Base-by-base conservation (phyloP, 2,329 filamentous ascomycete species). In the Whalleya microplaca region DNA sequence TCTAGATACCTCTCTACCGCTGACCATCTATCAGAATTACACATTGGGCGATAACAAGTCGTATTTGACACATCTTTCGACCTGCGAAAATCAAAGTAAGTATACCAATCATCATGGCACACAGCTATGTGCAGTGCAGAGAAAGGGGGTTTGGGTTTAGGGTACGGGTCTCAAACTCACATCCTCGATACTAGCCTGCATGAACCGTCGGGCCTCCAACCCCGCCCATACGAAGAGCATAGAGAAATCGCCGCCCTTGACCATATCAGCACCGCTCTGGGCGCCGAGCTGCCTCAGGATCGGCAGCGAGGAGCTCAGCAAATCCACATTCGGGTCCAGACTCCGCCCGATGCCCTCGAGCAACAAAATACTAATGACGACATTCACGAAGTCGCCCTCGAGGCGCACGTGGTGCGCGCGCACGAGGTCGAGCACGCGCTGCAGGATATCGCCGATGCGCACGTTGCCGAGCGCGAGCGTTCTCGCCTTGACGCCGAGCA, bases 371-470 rank as follows among this genome's bases (percentile, higher is more conserved):
- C 92, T 96, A 56, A 99, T 89, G 27, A 99, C 94, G 3, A 99
- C 95, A 70, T 99, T 99, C 71, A 99, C 92, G 71, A 98, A 99
- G 72, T 99, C 95, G 8, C 95, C 95, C 74, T 99, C 95, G 48
- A 99, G 83, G 8, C 95, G 84, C 3, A 99, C 95, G 70, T 99
- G 95, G 72, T 99, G 95, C 9, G 81, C 79, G 53, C 95, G 86
- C 27, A 99, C 95, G 92, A 99, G 97, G 56, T 83, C 83, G 44
- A 99, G 79, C 0, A 98, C 95, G 66, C 96, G 85, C 68, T 95
- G 92, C 27, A 99, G 76, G 19, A 99, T 92, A 66, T 99, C 95
- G 10, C 95, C 95, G 61, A 99, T 97, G 76, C 93, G 96, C 75
- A 99, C 89, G 69, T 92, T 96, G 3, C 94, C 94, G 0, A 99